A percentile compares a stretch with the other conserved stretches of the same genome.
These are phyloP conservation scores for Ophiostoma piceae DNA, from an alignment of 2,329 filamentous ascomycete genomes.

Conservation along the genomic window DNA sequence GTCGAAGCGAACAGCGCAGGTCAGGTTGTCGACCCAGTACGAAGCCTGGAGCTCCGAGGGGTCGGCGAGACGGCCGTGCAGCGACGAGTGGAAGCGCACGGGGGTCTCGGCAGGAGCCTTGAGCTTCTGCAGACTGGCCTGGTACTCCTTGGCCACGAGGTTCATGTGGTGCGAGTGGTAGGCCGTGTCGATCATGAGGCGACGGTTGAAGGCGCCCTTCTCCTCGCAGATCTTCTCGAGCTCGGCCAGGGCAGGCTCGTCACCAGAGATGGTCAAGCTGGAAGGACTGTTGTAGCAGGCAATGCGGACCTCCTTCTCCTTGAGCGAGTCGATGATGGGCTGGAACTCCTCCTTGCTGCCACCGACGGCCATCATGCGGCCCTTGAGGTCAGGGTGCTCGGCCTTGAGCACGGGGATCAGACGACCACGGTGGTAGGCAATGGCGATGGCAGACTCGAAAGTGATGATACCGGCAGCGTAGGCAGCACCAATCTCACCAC, in stretches of 20 bases:
- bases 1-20: constrained; percentile 32
- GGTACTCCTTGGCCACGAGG: constrained; percentile 34
- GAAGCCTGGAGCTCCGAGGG: constrained; percentile 23
- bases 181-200: constrained; percentile 41
- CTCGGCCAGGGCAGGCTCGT: constrained; percentile 31
- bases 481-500: constrained; percentile 44
- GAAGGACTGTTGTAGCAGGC: constrained; percentile 34
- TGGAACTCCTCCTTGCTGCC: constrained; percentile 31
- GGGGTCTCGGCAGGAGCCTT: constrained; percentile 28
- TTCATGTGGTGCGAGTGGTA: constrained; percentile 49
- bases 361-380: constrained; percentile 39
- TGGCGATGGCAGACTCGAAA: constrained; percentile 37
- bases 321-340: constrained; percentile 31
- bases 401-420: constrained; percentile 30
- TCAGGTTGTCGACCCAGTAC: constrained; percentile 35
- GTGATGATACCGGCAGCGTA: constrained; percentile 39
- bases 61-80: constrained; percentile 31
- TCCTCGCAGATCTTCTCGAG: constrained; percentile 27
- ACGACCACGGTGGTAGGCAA: constrained; percentile 40
- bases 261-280: constrained; percentile 37
- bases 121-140: constrained; percentile 31
- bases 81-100: constrained; percentile 40
- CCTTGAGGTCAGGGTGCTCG: constrained; percentile 31
- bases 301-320: constrained; percentile 29
- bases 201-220: constrained; percentile 33